phyloP scores from a whole-genome alignment of 2,329 filamentous ascomycete species.

The Botrytis paeoniae region DNA sequence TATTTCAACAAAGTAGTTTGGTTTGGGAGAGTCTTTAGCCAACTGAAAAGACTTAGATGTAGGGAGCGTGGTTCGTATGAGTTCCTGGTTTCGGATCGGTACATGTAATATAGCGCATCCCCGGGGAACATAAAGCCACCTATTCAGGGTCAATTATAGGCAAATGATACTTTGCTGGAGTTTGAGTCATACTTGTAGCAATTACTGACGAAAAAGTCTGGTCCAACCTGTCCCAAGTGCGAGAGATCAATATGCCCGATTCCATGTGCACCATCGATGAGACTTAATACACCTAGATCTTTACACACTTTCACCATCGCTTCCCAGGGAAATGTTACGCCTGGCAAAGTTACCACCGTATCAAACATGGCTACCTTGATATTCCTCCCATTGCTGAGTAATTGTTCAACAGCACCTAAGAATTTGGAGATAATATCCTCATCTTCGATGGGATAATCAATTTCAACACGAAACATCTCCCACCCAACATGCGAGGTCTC shows the following conservation, averaged over 20 bases:
- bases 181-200: constrained; percentile 74
- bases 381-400: neutral
- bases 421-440: constrained; percentile 39
- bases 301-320: constrained; percentile 60
- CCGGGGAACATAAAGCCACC: constrained; percentile 76
- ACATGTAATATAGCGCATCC: constrained; percentile 80
- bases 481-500: constrained; percentile 22
- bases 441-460: constrained; percentile 68
- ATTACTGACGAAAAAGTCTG: constrained; percentile 85
- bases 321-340: constrained; percentile 76
- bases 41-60: constrained; percentile 71
- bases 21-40: constrained; percentile 40
- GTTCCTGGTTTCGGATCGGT: constrained; percentile 68
- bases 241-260: constrained; percentile 56
- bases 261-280: constrained; percentile 76
- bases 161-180: neutral
- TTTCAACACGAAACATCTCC: constrained; percentile 44
- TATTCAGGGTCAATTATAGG: neutral
- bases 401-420: no score
- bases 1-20: constrained; percentile 55
- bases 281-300: constrained; percentile 63
- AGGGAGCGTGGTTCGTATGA: constrained; percentile 71
- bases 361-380: constrained; percentile 40
- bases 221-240: constrained; percentile 76
- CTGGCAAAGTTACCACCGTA: constrained; percentile 73